phyloP scores from a whole-genome alignment of 108 stramenopile species.

The Cyclostephanos tholiformis region DNA sequence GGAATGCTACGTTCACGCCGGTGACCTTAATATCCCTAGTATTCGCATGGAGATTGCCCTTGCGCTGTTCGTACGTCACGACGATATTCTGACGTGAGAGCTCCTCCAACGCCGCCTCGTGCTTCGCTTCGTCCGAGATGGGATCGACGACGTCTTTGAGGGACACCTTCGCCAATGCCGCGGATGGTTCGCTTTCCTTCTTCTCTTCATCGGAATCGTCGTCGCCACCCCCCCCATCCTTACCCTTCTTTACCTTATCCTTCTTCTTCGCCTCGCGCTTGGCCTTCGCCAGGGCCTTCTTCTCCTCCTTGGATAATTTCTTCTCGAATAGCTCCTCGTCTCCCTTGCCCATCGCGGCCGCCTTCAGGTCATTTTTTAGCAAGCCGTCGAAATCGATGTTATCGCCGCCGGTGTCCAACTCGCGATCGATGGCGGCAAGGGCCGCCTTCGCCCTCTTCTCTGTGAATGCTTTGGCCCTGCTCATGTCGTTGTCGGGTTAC shows the following conservation, averaged over 20 bases:
- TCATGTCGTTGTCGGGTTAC: background rate
- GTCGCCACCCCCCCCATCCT: conserved; percentile 29
- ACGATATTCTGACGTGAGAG: conserved; percentile 78
- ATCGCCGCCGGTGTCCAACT: conserved; percentile 76
- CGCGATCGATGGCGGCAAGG: conserved; percentile 65
- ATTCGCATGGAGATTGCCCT: conserved; percentile 81
- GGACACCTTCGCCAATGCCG: conserved; percentile 15
- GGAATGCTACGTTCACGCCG: conserved; percentile 94
- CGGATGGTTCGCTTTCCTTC: conserved; percentile 49
- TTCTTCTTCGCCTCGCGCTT: conserved; percentile 90
- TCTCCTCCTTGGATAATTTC: conserved; percentile 91
- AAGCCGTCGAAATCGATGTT: conserved; percentile 61
- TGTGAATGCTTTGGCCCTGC: conserved; percentile 15
- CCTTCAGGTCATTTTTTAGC: conserved; percentile 62
- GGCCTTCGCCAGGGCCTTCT: conserved; percentile 88
- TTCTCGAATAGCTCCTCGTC: conserved; percentile 91
- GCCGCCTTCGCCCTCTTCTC: conserved; percentile 73
- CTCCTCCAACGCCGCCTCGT: conserved; percentile 70
- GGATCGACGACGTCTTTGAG: conserved; percentile 40
- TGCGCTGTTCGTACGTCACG: conserved; percentile 81
- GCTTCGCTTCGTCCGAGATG: conserved; percentile 60
- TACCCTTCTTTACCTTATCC: conserved; percentile 60
- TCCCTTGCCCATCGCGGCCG: conserved; percentile 90
- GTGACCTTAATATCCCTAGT: conserved; percentile 96
- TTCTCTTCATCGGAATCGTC: conserved; percentile 53